Evolutionary conservation across 257 asterid genomes (phyloP).

Genomic region (Gardenia jasminoides): DNA sequence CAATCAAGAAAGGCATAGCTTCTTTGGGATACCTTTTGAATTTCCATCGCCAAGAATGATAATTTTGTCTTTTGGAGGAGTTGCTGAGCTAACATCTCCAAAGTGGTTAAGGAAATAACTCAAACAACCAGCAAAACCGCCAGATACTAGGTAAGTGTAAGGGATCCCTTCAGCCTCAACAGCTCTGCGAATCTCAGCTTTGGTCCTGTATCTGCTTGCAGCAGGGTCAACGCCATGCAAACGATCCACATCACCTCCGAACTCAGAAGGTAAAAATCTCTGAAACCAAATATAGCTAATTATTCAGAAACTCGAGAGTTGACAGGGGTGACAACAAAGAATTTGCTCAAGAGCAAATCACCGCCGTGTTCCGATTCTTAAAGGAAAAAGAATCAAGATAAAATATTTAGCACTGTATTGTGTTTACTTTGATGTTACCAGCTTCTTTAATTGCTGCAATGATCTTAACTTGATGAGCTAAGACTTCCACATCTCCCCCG

Average conservation of each 20-base stretch:
- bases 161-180: constrained; percentile 28
- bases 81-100: not conserved
- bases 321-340: too few species aligned
- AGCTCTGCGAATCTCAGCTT: constrained; percentile 18
- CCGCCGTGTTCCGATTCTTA: too few species aligned
- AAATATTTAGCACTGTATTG: too few species aligned
- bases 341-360: too few species aligned
- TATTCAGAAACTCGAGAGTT: too few species aligned
- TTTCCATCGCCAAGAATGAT: constrained; percentile 31
- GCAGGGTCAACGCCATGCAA: constrained; percentile 20
- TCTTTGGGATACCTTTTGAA: constrained; percentile 6
- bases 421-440: too few species aligned
- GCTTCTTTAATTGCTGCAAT: too few species aligned
- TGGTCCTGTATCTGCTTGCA: not conserved
- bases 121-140: constrained; percentile 17
- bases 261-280: constrained; percentile 35
- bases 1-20: too few species aligned
- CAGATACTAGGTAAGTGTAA: constrained; percentile 14
- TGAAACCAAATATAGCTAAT: constrained; percentile 5
- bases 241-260: constrained; percentile 23
- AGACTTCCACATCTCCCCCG: too few species aligned
- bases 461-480: too few species aligned
- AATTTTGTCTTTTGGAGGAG: constrained; percentile 29
- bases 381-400: too few species aligned
- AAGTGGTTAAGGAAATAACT: constrained; percentile 4